Evolutionary conservation across 2,329 filamentous ascomycete genomes (phyloP).

Genomic region (Capronia americana): DNA sequence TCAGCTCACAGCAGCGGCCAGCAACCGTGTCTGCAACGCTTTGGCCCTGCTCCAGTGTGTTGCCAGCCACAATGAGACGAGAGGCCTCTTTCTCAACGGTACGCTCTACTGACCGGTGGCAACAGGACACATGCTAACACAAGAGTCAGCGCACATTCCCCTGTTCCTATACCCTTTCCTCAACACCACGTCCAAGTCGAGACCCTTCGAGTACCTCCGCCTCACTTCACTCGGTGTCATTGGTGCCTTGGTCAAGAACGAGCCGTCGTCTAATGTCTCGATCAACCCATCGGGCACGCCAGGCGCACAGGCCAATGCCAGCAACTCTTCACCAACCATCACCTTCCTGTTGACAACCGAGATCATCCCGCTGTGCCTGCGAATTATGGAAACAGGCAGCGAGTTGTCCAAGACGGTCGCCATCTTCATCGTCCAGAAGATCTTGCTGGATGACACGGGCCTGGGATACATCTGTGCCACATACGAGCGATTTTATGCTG

Average conservation of each 20-base stretch:
- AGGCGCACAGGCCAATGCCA: constrained; percentile 27
- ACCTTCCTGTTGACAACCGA: constrained; percentile 98
- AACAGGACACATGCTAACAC: constrained; percentile 8
- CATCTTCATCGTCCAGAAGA: constrained; percentile 99
- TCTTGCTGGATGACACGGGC: constrained; percentile 92
- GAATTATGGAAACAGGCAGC: constrained; percentile 99
- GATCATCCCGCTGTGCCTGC: constrained; percentile 94
- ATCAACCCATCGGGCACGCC: constrained; percentile 37
- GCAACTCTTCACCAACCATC: constrained; percentile 85
- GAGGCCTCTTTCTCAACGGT: constrained; percentile 93
- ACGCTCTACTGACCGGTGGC: constrained; percentile 37
- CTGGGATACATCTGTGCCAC: constrained; percentile 98
- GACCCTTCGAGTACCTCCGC: constrained; percentile 95
- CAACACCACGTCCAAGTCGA: constrained; percentile 97
- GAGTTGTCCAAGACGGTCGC: constrained; percentile 98
- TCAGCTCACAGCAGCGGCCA: constrained; percentile 95
- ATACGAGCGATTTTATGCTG: constrained; percentile 97
- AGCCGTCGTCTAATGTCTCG: constrained; percentile 51
- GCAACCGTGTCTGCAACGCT: constrained; percentile 96
- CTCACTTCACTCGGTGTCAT: constrained; percentile 96
- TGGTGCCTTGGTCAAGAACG: constrained; percentile 96
- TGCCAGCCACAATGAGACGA: constrained; percentile 94
- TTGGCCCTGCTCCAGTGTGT: constrained; percentile 95
- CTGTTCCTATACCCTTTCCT: constrained; percentile 97
- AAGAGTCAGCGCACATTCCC: constrained; percentile 83